Base-by-base conservation (phyloP, 2,329 filamentous ascomycete species). In the Fusarium newnesense region DNA sequence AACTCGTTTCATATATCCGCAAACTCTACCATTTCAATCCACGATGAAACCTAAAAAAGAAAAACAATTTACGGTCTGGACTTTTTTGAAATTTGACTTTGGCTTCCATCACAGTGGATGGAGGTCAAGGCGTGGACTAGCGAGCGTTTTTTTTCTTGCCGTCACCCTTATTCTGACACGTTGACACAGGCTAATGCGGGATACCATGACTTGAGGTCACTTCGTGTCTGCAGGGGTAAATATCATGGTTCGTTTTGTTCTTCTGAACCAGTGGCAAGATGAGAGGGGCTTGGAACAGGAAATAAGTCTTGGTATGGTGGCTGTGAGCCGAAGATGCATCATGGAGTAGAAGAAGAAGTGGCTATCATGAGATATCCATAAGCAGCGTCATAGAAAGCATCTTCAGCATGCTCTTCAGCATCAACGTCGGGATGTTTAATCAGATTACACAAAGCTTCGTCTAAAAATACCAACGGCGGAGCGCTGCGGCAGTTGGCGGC, bases 251-350 rank as follows among this genome's bases (percentile, higher is more conserved):
- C 34, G 50, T 32, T 49, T 57, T 39, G 30, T 44, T 64, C 54
- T 39, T 40, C 44, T 26, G 56, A 54, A 49, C 57, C 36, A 60
- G 70, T 74, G 70, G 70, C 70, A 67, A 73, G n/a, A 53, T 57
- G 32, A 39, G 57, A 67, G 57, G 61, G 70, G 47, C 26, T 34
- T 30, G 24, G n/a, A 60, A 37, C 26, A 46, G 40, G 46, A 47
- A 46, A 63, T 53, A 37, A 26, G 36, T 47, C 21, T 64, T 32
- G 49, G 37, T 32, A 30, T 53, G 46, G 28, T 66, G 24, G 56
- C 56, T 53, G 9, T 42, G 36, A 52, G 24, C 18, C 28, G 32
- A 52, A 46, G 21, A 67, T 37, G 54, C 19, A 67, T 62, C 37
- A 36, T 49, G n/a, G 46, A 56, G 30, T 26, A 34, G 12, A 40